Percentiles rank a stretch among this genome's conserved stretches.
Evolutionary conservation across 2,329 filamentous ascomycete species (phyloP).

Genomic region (Monilinia laxa): DNA sequence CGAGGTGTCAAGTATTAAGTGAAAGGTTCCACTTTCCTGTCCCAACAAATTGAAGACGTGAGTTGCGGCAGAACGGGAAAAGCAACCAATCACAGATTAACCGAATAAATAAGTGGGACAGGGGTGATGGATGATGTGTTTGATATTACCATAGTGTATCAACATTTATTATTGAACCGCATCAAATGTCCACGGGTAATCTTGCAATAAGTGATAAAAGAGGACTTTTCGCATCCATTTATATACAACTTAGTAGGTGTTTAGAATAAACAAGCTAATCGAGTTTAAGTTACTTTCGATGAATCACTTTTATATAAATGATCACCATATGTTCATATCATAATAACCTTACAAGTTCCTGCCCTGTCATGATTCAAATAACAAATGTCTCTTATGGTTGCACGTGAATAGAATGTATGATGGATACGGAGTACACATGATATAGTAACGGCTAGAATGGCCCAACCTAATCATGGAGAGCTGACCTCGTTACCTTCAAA

Average conservation of each 20-base stretch:
- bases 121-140: slow-evolving; percentile 17
- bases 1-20: slow-evolving; percentile 13
- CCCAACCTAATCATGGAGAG: background rate
- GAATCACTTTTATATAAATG: background rate
- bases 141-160: background rate
- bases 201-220: background rate
- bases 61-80: slow-evolving; percentile 3
- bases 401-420: slow-evolving; percentile 17
- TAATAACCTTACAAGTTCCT: background rate
- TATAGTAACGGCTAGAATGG: slow-evolving; percentile 1
- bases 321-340: background rate
- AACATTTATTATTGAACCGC: no score
- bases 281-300: background rate
- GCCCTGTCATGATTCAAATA: background rate
- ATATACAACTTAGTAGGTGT: background rate
- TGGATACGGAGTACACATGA: slow-evolving; percentile 7
- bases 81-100: slow-evolving; percentile 14
- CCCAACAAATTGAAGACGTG: slow-evolving; percentile 19
- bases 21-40: slow-evolving; percentile 16
- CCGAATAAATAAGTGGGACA: slow-evolving; percentile 15
- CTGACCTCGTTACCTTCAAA: slow-evolving; percentile 29
- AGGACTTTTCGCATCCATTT: background rate
- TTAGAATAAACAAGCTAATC: background rate
- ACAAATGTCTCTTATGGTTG: slow-evolving; percentile 6
- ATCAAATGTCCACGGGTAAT: no score